Evolutionary conservation across 192 early-diverging fungal genomes (phyloP), one percentile per base, ranked within the genome.

Genomic region (Mortierella antarctica): DNA sequence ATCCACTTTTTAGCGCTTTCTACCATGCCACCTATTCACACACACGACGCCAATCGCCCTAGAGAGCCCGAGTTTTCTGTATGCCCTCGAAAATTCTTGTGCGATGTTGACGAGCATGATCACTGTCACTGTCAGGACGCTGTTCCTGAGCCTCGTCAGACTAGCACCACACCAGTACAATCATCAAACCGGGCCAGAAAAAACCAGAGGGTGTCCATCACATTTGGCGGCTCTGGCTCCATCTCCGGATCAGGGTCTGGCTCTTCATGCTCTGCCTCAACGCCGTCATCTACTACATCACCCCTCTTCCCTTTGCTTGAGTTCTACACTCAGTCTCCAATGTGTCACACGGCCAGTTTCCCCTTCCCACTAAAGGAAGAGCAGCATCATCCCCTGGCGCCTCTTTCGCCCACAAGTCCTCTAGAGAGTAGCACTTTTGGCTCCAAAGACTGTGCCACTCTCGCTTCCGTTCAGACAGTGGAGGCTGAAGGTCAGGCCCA

Each of bases 211-310:
- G 62, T 79, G 13, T 79, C 75, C n/a, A 21, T 58, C 52, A 79
- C 75, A 17, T 79, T 79, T 62, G 75, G 75, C 44, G 75, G 75
- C 14, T 41, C 75, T 12, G 75, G 75, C 14, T 79, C 75, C 2
- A 42, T 61, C 12, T 66, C 64, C 5, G 59, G 60, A 20, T 61
- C 73, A 67, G 52, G 57, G 4, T 69, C 74, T 18, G 54, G 57
- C 9, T 76, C 74, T 50, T 58, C 67, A 31, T 20, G 49, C 15
- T 64, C 62, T 0, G 20, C 71, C 12, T 73, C 64, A 11, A 56
- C 73, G 0, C 55, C 58, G 18, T 52, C 73, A 21, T 60, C 58
- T 7, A 31, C 64, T 2, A 49, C 70, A 8, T 48, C 71, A 14
- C 62, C 62, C 0, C 49, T 66, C 5, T 67, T 58, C 39, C 68